Base-by-base conservation (phyloP, 2,329 filamentous ascomycete species). In the Hypocrella siamensis region DNA sequence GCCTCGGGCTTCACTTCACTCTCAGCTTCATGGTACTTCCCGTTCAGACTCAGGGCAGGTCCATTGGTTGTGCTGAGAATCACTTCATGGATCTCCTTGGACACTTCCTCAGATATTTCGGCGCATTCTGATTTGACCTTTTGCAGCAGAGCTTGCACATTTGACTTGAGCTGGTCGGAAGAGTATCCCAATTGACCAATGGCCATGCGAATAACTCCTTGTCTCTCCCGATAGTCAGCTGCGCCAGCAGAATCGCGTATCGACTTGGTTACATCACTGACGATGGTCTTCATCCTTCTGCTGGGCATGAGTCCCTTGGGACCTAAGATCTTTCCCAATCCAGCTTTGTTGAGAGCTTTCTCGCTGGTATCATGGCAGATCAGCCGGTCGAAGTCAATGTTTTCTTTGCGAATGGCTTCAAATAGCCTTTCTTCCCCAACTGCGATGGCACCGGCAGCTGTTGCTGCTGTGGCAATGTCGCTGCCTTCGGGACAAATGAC, bases 231-330 rank as follows among this genome's bases (percentile, higher is more conserved):
- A 60, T 93, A 98, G 43, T 86, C 75, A 32, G 77, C 81, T 33
- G 77, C 83, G 38, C 88, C 85, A 11, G 84, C 74, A 56, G 93
- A 75, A 42, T 88, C 82, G 46, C 70, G 72, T 46, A 98, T 80
- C 21, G 75, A 68, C n/a, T 64, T 56, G 33, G 68, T 68, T 12
- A 93, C 70, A 50, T 93, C 79, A 48, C 70, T 78, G 17, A 93
- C 84, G 34, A 98, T 80, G 1, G 90, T 96, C 41, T 84, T 85
- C 39, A 74, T 74, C 65, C 93, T 93, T 37, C 70, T 60, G 52
- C 73, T 92, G 5, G 90, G 90, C 90, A 98, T 96, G 48, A 98
- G 57, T 3, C 86, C 86, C 55, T 73, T 77, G 28, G 92, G 90
- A 47, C 90, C 90, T 15, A 98, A 64, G 27, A 93, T 68, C 41